phyloP scores from a whole-genome alignment of 257 asterid genomes.

The Craterostigma plantagineum region DNA sequence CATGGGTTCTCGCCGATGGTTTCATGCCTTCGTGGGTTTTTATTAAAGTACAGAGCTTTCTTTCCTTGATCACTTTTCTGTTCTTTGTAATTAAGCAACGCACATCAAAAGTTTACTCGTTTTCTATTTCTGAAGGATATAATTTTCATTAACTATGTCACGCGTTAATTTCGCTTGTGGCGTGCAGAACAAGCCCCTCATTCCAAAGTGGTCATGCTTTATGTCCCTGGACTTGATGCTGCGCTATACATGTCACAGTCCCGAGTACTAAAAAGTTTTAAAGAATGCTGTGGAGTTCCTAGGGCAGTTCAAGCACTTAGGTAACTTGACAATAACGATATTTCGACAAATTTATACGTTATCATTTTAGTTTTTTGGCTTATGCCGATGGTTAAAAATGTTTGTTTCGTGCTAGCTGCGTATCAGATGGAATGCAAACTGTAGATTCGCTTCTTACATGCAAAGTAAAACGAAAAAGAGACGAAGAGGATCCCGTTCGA shows the following conservation, averaged over 20 bases:
- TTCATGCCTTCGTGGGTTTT: slow-evolving; percentile 95
- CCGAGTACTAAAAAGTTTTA: slow-evolving; percentile 45
- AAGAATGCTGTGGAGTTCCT: slow-evolving; percentile 70
- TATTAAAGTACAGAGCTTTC: slow-evolving; percentile 44
- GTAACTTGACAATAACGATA: slow-evolving; percentile 9
- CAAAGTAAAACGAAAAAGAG: slow-evolving; percentile 77
- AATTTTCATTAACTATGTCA: slow-evolving; percentile 1
- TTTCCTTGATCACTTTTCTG: not conserved
- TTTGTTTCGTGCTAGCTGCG: slow-evolving; percentile 47
- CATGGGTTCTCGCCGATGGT: slow-evolving; percentile 95
- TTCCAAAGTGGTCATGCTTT: slow-evolving; percentile 87
- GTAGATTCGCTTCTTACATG: slow-evolving; percentile 83
- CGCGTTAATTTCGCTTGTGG: no score
- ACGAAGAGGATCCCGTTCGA: slow-evolving; percentile 23
- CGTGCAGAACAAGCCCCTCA: slow-evolving; percentile 84
- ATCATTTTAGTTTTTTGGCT: no score
- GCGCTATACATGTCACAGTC: slow-evolving; percentile 81
- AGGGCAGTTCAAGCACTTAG: slow-evolving; percentile 83
- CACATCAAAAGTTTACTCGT: not conserved
- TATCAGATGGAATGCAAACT: slow-evolving; percentile 86
- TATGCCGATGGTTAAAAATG: not conserved
- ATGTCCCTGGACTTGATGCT: slow-evolving; percentile 93
- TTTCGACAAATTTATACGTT: no score
- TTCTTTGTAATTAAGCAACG: not conserved
- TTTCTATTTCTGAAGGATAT: not conserved